A percentile compares a stretch with the other conserved stretches of the same genome.
Evolutionary conservation across 2,329 filamentous ascomycete genomes (phyloP).

Genomic region (Nemania sp.): DNA sequence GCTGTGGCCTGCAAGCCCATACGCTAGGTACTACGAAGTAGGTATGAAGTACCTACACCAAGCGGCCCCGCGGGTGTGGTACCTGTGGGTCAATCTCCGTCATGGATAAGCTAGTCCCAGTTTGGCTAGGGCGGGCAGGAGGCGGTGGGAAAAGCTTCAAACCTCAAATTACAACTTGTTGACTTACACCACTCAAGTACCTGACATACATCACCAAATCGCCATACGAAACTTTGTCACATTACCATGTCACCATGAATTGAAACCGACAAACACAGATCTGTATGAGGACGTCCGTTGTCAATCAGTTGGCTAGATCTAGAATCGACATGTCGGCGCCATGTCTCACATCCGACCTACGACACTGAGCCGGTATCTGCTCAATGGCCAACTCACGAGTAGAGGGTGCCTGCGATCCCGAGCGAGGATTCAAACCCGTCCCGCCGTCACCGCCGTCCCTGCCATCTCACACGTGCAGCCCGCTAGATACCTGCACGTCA

Average conservation of each 20-base stretch:
- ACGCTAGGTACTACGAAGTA: no score
- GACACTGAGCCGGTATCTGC: conserved; percentile 54
- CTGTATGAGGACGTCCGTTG: no score
- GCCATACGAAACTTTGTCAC: no score
- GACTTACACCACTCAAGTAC: no score
- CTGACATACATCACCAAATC: background rate
- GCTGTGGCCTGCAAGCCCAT: background rate
- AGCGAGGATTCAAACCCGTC: conserved; percentile 6
- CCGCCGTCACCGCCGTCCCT: conserved; percentile 2
- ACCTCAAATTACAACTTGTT: background rate
- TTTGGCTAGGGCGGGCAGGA: conserved; percentile 1
- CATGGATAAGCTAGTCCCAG: background rate
- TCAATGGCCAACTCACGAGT: conserved; percentile 50
- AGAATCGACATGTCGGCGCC: background rate
- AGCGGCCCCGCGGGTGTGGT: background rate
- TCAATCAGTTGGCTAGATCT: background rate
- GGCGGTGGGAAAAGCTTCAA: conserved; percentile 6
- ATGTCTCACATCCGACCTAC: conserved; percentile 53
- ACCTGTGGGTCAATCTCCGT: background rate
- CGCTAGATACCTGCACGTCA: conserved; percentile 40
- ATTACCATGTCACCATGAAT: no score
- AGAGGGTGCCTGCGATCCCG: conserved; percentile 47
- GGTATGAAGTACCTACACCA: background rate
- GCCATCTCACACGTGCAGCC: conserved; percentile 18
- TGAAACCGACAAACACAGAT: no score